Evolutionary conservation across 306 rosid species (phyloP).

Genomic region (Purshia tridentata): DNA sequence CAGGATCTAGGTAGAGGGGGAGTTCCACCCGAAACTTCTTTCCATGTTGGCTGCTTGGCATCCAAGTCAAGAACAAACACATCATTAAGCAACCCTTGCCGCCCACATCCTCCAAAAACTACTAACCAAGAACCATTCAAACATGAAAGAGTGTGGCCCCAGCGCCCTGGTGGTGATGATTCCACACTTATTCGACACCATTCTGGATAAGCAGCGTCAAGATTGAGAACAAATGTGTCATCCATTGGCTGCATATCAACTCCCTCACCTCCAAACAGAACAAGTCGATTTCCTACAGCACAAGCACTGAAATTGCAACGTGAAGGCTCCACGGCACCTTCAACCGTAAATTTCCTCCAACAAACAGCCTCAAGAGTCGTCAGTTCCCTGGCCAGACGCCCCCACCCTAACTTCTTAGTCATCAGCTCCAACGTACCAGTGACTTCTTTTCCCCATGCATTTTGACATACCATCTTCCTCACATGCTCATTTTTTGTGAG

Average conservation of each 20-base stretch:
- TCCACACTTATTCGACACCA: conserved; percentile 83
- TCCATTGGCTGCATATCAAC: conserved; percentile 98
- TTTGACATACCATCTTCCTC: conserved; percentile 97
- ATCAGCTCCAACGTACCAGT: conserved; percentile 84
- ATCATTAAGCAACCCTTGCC: conserved; percentile 88
- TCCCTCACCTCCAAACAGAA: conserved; percentile 96
- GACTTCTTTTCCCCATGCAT: conserved; percentile 98
- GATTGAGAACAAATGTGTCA: conserved; percentile 92
- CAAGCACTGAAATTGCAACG: conserved; percentile 98
- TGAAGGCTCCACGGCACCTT: conserved; percentile 92
- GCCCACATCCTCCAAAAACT: conserved; percentile 93
- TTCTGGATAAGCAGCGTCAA: conserved; percentile 80
- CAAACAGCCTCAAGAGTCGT: conserved; percentile 95
- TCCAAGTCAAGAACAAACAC: conserved; percentile 96
- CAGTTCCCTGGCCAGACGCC: conserved; percentile 85
- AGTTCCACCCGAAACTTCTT: conserved; percentile 75
- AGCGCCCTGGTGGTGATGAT: conserved; percentile 97
- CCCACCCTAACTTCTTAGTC: conserved; percentile 96
- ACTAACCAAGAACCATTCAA: conserved; percentile 86
- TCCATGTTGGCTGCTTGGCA: conserved; percentile 97
- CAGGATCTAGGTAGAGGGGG: conserved; percentile 96
- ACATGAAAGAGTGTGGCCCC: conserved; percentile 98
- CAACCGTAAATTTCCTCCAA: conserved; percentile 86
- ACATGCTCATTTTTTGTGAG: conserved; percentile 89
- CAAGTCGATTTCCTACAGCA: conserved; percentile 93